A percentile compares a stretch with the other conserved stretches of the same genome.
These are phyloP conservation scores for Pseudocercospora vitis DNA, from an alignment of 2,329 filamentous ascomycete genomes.

Conservation along the genomic window DNA sequence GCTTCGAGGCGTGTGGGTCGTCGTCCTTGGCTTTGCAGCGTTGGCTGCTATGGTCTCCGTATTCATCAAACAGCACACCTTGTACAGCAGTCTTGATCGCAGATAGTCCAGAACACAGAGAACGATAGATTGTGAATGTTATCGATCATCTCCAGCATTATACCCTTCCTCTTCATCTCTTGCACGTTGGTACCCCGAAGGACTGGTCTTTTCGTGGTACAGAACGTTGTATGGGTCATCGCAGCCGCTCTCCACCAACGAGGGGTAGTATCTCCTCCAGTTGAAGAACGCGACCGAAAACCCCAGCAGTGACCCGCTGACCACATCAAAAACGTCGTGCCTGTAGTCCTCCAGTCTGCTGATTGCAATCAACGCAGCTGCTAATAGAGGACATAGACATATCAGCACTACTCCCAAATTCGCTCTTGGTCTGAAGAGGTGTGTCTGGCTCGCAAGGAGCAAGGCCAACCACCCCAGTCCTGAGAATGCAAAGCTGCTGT, in stretches of 20 bases:
- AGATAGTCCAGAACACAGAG: slow-evolving; percentile 30
- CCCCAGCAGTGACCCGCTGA: slow-evolving; percentile 56
- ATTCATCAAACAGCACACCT: slow-evolving; percentile 74
- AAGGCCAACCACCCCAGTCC: slow-evolving; percentile 71
- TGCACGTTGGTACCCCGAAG: slow-evolving; percentile 40
- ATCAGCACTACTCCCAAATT: slow-evolving; percentile 58
- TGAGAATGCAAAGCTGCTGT: slow-evolving; percentile 75
- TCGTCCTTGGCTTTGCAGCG: slow-evolving; percentile 63
- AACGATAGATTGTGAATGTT: not conserved
- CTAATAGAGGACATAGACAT: slow-evolving; percentile 56
- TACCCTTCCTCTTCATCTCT: slow-evolving; percentile 48
- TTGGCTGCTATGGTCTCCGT: slow-evolving; percentile 62
- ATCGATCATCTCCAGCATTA: slow-evolving; percentile 5
- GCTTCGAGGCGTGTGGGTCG: slow-evolving; percentile 72
- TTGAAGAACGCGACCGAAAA: slow-evolving; percentile 57
- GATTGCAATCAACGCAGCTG: slow-evolving; percentile 60
- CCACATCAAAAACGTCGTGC: slow-evolving; percentile 65
- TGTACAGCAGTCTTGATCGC: slow-evolving; percentile 68
- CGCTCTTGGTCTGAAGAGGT: slow-evolving; percentile 58
- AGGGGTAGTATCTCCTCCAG: slow-evolving; percentile 62
- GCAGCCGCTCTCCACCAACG: slow-evolving; percentile 52
- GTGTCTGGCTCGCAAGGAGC: slow-evolving; percentile 59
- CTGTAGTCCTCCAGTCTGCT: slow-evolving; percentile 64
- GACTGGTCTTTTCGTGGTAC: slow-evolving; percentile 18
- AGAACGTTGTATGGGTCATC: slow-evolving; percentile 51